Base-by-base conservation (phyloP, 2,329 filamentous ascomycete species). In the Penicillium sp. region DNA sequence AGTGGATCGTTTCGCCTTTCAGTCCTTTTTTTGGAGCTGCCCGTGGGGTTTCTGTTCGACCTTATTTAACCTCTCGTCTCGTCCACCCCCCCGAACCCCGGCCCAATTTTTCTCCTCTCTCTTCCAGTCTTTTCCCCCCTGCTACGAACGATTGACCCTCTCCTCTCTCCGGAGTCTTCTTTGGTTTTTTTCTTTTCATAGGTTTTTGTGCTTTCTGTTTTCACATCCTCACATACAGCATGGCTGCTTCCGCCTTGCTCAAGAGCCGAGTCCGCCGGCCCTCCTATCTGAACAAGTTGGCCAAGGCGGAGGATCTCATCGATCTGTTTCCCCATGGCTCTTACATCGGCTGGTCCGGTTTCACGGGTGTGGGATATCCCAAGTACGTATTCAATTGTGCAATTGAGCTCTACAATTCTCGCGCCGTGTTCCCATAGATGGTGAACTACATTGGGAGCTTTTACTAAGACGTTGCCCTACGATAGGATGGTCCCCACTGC, bases 311-410 rank as follows among this genome's bases (percentile, higher is more conserved):
- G 76, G 92, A 96, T 75, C 78, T 96, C 65, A 84, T 96, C 62
- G 84, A 90, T 65, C 84, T 91, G 68, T 96, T 96, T 71, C 92
- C 92, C 66, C 86, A 95, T 82, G 89, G 88, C 73, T 80, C 90
- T n/a, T 95, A 95, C 77, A 86, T 96, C 70, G 93, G 92, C 71
- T 96, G 92, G 92, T 92, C 88, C 65, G 92, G 92, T 38, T 96
- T 96, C 79, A 96, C 92, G 13, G 92, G 92, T 70, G 92, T 96
- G 57, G 91, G 91, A 61, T 95, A 95, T 80, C 91, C 91, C 65
- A 95, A 95, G 89, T 91, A 80, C 70, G 86, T 66, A 19, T 16
- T 70, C 85, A 65, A 19, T 8, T 4, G 6, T 19, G 26, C 7
- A n/a, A 30, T 48, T 30, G 45, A 0, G 45, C 26, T 48, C 16